Percentiles rank a stretch among this genome's conserved stretches.
Conservation (phyloP, 192 early-diverging fungal genomes). For the Mortierella claussenii region DNA sequence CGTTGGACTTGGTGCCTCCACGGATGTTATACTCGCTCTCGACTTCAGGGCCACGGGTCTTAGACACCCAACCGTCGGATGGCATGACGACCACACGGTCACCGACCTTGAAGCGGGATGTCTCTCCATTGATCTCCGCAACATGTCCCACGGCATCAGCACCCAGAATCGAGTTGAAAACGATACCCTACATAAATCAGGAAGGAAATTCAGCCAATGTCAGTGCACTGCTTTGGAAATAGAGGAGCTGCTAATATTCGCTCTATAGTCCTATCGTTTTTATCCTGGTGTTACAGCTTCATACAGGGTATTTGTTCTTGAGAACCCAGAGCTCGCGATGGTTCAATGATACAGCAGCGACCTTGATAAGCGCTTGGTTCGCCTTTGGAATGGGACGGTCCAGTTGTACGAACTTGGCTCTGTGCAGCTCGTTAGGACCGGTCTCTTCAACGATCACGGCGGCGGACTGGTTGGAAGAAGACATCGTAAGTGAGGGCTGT, state of each 20-base stretch:
- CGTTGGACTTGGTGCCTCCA: slow-evolving; percentile 33
- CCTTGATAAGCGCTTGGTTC: slow-evolving; percentile 23
- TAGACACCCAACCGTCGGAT: slow-evolving; percentile 61
- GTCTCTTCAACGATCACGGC: too few relatives aligned
- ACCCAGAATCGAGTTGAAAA: slow-evolving; percentile 63
- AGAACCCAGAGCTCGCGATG: slow-evolving; percentile 52
- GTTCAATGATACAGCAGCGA: slow-evolving; percentile 41
- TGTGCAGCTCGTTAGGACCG: too few relatives aligned
- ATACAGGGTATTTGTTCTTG: slow-evolving; percentile 64
- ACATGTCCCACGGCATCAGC: slow-evolving; percentile 66
- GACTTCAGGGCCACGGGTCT: slow-evolving; percentile 67
- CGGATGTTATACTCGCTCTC: slow-evolving; percentile 50
- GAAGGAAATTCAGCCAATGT: too few relatives aligned
- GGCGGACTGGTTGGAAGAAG: too few relatives aligned
- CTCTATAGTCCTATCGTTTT: too few relatives aligned
- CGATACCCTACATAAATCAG: slow-evolving; percentile 57
- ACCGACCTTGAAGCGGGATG: slow-evolving; percentile 37
- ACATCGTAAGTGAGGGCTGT: too few relatives aligned
- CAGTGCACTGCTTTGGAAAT: too few relatives aligned
- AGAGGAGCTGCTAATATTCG: too few relatives aligned
- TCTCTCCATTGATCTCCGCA: slow-evolving; percentile 25
- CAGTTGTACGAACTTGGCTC: too few relatives aligned
- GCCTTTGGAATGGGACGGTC: too few relatives aligned
- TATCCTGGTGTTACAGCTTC: too few relatives aligned
- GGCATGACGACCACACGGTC: slow-evolving; percentile 63